phyloP scores from a whole-genome alignment of 306 rosid species.

The Datisca glomerata region DNA sequence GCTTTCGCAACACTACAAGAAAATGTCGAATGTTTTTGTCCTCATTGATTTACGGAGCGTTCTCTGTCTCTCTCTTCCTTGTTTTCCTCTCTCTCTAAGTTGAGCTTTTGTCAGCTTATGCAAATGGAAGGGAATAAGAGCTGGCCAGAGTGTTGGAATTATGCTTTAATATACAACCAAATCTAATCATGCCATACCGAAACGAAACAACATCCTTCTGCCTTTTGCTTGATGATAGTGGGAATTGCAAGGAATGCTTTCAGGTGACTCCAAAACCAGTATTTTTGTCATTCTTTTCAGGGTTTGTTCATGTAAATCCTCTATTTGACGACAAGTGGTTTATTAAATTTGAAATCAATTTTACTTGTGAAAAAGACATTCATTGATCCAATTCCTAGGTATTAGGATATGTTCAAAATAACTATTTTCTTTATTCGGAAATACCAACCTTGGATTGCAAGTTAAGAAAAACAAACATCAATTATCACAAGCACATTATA shows the following conservation, averaged over 20 bases:
- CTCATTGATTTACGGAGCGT: conserved; percentile 20
- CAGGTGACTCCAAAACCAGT: conserved; percentile 21
- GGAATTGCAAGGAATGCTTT: conserved; percentile 16
- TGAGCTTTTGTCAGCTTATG: conserved; percentile 17
- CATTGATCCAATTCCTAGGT: too few relatives aligned
- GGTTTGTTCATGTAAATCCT: too few relatives aligned
- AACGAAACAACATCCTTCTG: conserved; percentile 22
- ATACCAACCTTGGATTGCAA: too few relatives aligned
- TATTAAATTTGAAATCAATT: too few relatives aligned
- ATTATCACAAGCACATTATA: too few relatives aligned
- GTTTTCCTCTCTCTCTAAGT: conserved; percentile 13
- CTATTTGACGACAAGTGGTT: too few relatives aligned
- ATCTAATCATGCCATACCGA: conserved; percentile 30
- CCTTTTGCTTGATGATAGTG: conserved; percentile 27
- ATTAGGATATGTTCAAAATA: too few relatives aligned
- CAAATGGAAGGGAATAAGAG: conserved; percentile 40
- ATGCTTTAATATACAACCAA: conserved; percentile 13
- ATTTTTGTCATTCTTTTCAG: conserved; percentile 20
- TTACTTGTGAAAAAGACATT: too few relatives aligned
- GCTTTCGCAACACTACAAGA: conserved; percentile 25
- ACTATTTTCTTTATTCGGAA: too few relatives aligned
- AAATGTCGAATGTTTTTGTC: conserved; percentile 23
- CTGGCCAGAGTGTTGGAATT: conserved; percentile 24
- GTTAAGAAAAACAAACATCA: too few relatives aligned
- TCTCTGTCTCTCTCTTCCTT: conserved; percentile 9